Conservation (phyloP, 2,329 filamentous ascomycete genomes). For the Fusarium beomiforme region DNA sequence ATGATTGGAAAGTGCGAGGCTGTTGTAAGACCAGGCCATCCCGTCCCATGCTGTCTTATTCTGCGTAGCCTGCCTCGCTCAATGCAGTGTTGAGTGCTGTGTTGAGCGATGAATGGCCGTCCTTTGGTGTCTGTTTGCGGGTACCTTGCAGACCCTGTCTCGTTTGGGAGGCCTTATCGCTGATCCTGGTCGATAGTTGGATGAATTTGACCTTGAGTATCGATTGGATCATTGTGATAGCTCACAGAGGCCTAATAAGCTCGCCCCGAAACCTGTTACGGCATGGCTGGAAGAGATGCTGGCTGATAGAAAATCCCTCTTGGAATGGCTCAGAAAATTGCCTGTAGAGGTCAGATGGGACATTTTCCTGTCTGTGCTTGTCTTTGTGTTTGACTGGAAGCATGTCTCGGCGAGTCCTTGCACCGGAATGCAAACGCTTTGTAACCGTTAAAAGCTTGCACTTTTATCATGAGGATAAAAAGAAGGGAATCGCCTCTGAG, state of each 20-base stretch:
- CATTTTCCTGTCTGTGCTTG: not conserved
- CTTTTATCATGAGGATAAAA: not conserved
- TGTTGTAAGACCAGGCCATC: constrained; percentile 11
- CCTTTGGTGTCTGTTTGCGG: constrained; percentile 30
- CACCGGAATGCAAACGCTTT: constrained; percentile 30
- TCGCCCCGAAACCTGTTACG: constrained; percentile 4
- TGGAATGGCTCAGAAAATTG: not conserved
- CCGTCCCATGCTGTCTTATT: not conserved
- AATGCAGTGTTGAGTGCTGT: constrained; percentile 6
- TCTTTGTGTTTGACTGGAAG: constrained; percentile 15
- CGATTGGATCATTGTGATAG: constrained; percentile 30
- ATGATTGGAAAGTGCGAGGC: constrained; percentile 8
- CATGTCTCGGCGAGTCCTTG: constrained; percentile 15
- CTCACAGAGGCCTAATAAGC: constrained; percentile 14
- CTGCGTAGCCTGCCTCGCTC: not conserved
- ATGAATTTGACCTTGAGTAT: constrained; percentile 6
- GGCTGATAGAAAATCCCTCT: not conserved
- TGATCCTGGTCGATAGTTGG: constrained; percentile 22
- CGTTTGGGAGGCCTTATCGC: constrained; percentile 1
- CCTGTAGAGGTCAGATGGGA: not conserved
- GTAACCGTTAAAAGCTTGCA: too few relatives aligned
- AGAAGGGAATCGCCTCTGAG: not conserved
- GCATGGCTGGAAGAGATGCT: not conserved
- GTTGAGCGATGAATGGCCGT: constrained; percentile 2
- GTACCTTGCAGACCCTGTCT: constrained; percentile 41